These are phyloP conservation scores for Ensete ventricosum DNA, from an alignment of 176 grass and related monocot genomes.

Conservation along the genomic window DNA sequence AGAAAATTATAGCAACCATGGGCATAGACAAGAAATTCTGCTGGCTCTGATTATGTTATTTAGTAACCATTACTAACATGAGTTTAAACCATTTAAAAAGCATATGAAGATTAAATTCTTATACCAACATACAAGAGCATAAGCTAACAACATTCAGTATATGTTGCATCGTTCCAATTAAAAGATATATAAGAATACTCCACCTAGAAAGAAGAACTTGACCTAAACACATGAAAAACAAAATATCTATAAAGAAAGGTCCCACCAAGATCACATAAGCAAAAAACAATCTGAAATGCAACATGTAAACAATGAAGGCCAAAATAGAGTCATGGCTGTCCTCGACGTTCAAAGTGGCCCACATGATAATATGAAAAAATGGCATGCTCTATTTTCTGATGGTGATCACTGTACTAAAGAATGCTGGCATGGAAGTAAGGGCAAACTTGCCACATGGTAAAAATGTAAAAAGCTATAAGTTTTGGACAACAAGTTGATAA, in stretches of 20 bases:
- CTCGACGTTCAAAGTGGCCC: neutral
- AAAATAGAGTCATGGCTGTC: neutral
- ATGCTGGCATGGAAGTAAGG: neutral
- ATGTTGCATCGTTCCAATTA: neutral
- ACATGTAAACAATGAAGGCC: neutral
- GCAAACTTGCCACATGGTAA: neutral
- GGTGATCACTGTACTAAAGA: too few species aligned
- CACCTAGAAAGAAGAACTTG: neutral
- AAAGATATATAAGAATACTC: neutral
- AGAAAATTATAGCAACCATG: neutral
- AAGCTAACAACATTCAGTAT: neutral
- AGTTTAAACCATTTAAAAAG: too few species aligned
- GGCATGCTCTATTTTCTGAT: neutral
- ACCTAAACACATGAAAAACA: neutral
- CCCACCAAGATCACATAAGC: neutral
- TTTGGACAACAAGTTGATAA: neutral
- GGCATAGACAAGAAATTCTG: neutral
- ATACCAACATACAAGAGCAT: too few species aligned
- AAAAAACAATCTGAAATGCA: neutral
- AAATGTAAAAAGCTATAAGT: neutral
- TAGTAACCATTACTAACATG: too few species aligned
- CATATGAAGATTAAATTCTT: too few species aligned
- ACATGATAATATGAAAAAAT: neutral
- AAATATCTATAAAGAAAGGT: neutral
- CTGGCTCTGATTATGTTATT: too few species aligned